Evolutionary conservation across 257 asterid genomes (phyloP).

Genomic region (Jacaranda mimosifolia): DNA sequence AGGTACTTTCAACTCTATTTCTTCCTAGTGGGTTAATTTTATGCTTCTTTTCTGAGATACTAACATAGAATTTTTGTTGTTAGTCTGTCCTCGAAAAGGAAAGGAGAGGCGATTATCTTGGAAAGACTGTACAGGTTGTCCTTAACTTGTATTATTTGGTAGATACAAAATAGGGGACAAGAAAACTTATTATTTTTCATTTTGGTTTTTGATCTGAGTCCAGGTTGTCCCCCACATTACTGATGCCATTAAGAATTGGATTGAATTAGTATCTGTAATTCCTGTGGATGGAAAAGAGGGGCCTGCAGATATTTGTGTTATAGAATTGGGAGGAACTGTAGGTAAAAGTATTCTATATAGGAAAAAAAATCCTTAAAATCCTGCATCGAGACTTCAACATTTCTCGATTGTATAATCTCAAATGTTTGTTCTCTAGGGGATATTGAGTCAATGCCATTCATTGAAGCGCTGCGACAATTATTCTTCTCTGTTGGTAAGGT

Average conservation of each 20-base stretch:
- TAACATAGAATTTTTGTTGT: slow-evolving; percentile 41
- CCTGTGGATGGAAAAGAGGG: slow-evolving; percentile 95
- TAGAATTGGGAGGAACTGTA: slow-evolving; percentile 98
- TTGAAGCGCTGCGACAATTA: slow-evolving; percentile 93
- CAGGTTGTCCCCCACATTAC: slow-evolving; percentile 99
- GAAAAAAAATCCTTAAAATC: neutral
- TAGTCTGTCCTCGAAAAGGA: slow-evolving; percentile 97
- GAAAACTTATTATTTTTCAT: neutral
- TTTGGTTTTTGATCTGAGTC: slow-evolving; percentile 30
- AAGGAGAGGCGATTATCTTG: slow-evolving; percentile 94
- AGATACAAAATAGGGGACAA: neutral
- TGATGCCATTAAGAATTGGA: slow-evolving; percentile 93
- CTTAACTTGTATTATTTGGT: slow-evolving; percentile 25
- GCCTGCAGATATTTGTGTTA: slow-evolving; percentile 97
- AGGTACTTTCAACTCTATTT: slow-evolving; percentile 57
- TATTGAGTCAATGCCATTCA: slow-evolving; percentile 98
- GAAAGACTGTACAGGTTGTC: slow-evolving; percentile 97
- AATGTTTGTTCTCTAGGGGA: slow-evolving; percentile 65
- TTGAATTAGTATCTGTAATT: slow-evolving; percentile 77
- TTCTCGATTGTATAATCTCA: slow-evolving; percentile 3
- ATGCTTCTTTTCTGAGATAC: slow-evolving; percentile 36
- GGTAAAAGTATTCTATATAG: slow-evolving; percentile 55
- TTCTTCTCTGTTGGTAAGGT: slow-evolving; percentile 88
- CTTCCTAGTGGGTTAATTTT: neutral
- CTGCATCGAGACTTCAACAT: neutral